Evolutionary conservation across 495 filamentous ascomycete species (phyloP), one percentile per base, ranked within the genome.

Genomic region (Penicillium robsamsonii): DNA sequence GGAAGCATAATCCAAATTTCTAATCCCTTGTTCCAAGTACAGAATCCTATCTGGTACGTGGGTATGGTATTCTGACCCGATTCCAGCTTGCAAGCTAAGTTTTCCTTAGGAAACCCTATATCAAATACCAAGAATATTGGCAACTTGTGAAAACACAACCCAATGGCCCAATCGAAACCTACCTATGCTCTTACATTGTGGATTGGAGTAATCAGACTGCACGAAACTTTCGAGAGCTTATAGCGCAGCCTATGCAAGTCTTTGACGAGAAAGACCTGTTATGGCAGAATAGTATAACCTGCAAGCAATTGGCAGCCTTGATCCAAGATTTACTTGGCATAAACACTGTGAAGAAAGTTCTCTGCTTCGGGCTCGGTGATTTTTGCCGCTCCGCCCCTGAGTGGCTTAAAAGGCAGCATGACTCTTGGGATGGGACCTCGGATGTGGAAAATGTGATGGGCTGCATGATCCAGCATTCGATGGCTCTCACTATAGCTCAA

Each of bases 321-420:
- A 58, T 75, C 53, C 55, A 59, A 52, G 55, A 65, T 58, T 12
- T 65, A 53, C 54, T 73, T 33, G 47, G 55, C 56, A 63, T 45
- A 47, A 67, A 55, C 35, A 70, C 50, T 38, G 62, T 68, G 55
- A 73, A 67, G 44, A 73, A 75, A 50, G 58, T 75, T 56, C 50
- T 75, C 37, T 74, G 72, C 58, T 75, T 74, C 41, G 70, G 70
- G 42, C 60, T 75, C 45, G 70, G 72, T 57, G 66, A 75, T 51
- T 62, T 73, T 56, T 65, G 61, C 57, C 61, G 53, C 53, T 58
- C 65, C 50, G 62, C 65, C 17, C 63, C 64, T 58, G 60, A 70
- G 48, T 70, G 67, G 69, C 53, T 64, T 41, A 71, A 67, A 50
- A 58, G 41, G 52, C 53, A 63, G 45, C 64, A 65, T 44, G 59